Base-by-base conservation (phyloP, 768 basidiomycete genomes). In the Boletellus emodensis region DNA sequence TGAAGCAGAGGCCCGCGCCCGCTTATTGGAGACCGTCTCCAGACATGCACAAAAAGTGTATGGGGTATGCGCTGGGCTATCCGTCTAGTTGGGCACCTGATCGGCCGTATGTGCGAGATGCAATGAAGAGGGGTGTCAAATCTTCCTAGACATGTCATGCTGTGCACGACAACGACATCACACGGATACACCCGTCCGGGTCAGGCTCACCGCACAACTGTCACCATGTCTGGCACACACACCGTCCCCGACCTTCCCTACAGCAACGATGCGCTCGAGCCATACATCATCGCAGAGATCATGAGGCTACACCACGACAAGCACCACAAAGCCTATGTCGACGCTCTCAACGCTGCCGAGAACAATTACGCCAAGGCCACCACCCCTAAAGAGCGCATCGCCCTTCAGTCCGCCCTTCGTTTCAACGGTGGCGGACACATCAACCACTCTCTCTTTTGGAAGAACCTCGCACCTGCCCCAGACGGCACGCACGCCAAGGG, bases 401-500 rank as follows among this genome's bases (percentile, higher is more conserved):
- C 62, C 38, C 62, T 63, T 6, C 62, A 63, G 52, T 59, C 62
- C 6, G 57, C 47, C 40, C 28, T 64, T 14, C 54, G 60, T 3
- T 62, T 65, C 57, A 64, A 63, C 22, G 62, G 62, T 5, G 62
- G 63, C 11, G 62, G 60, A n/a, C 93, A 91, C 72, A 90, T 94
- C 78, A 94, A 94, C 72, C 91, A 93, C 75, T 90, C 93, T 46
- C 84, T 95, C 53, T 97, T 97, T 78, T 96, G 94, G 94, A 90
- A 83, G 77, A 94, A 94, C 76, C 82, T 96, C 52, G 82, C 91
- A 2, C 88, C 90, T 6, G 65, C 82, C 11, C 56, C 52, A 2
- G 52, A 62, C 28, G 69, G 75, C 20, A 64, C 65, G 17, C 79
- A 79, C 57, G 70, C 71, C 61, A 84, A 82, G 66, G 85, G 85